A percentile compares a stretch with the other conserved stretches of the same genome.
Evolutionary conservation across 441 rosid genomes (phyloP).

Genomic region (Dalechampia spathulata): DNA sequence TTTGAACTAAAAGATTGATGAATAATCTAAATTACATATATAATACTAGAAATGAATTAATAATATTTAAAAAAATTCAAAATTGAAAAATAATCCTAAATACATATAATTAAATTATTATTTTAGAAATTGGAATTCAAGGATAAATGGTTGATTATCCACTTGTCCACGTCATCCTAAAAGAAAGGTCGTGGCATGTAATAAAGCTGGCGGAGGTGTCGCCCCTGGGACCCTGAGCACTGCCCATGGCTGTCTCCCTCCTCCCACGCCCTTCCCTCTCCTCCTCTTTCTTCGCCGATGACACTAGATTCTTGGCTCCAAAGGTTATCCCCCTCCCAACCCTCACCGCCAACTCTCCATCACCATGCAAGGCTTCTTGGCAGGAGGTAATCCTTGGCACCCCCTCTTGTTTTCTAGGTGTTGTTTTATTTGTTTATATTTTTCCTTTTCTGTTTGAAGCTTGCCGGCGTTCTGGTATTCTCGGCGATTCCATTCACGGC

Average conservation of each 20-base stretch:
- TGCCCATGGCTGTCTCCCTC: conserved; percentile 8
- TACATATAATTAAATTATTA: too few species aligned
- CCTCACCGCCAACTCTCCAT: conserved; percentile 16
- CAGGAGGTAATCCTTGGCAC: conserved; percentile 46
- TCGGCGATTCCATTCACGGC: conserved; percentile 87
- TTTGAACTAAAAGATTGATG: too few species aligned
- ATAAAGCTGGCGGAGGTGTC: too few species aligned
- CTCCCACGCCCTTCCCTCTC: conserved; percentile 25
- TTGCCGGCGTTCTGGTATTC: conserved; percentile 79
- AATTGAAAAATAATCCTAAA: too few species aligned
- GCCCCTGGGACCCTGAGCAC: background rate
- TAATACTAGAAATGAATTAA: too few species aligned
- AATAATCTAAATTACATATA: too few species aligned
- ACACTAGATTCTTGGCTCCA: background rate
- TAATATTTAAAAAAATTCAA: too few species aligned
- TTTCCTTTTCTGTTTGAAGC: conserved; percentile 26
- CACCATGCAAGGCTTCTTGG: conserved; percentile 60
- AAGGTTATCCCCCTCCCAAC: conserved; percentile 13
- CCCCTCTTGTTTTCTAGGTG: background rate
- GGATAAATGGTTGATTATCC: too few species aligned
- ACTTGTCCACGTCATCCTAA: too few species aligned
- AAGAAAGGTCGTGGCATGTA: too few species aligned
- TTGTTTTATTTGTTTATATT: background rate
- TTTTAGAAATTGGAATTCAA: too few species aligned
- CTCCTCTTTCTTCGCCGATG: conserved; percentile 10